phyloP scores from a whole-genome alignment of 2,329 filamentous ascomycete species.

The Colletotrichum destructivum region DNA sequence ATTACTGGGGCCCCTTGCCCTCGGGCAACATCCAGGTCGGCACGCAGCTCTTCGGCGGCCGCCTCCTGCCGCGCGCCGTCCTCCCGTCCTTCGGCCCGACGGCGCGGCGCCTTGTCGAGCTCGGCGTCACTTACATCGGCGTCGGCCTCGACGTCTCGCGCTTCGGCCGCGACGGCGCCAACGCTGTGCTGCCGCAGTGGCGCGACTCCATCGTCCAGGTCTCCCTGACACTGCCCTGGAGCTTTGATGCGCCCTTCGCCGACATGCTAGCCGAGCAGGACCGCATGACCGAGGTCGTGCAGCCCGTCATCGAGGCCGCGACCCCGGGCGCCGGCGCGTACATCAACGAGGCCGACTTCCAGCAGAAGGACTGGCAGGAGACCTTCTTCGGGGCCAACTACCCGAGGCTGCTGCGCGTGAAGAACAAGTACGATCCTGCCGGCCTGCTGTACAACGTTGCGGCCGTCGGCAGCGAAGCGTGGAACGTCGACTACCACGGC shows the following conservation, averaged over 20 bases:
- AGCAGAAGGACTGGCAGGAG: constrained; percentile 50
- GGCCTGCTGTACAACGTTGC: constrained; percentile 49
- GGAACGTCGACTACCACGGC: constrained; percentile 43
- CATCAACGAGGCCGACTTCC: constrained; percentile 52
- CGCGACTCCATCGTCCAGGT: constrained; percentile 53
- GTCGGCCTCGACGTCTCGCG: constrained; percentile 37
- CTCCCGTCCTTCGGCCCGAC: constrained; percentile 34
- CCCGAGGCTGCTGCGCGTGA: constrained; percentile 47
- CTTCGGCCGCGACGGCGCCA: constrained; percentile 42
- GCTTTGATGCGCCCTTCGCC: constrained; percentile 28
- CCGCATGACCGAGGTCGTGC: constrained; percentile 50
- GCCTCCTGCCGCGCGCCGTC: constrained; percentile 50
- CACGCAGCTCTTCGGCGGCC: constrained; percentile 50
- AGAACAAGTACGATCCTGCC: constrained; percentile 52
- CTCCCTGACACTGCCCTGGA: constrained; percentile 45
- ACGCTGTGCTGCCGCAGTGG: constrained; percentile 60
- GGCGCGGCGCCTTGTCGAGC: constrained; percentile 28
- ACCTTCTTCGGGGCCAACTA: constrained; percentile 52
- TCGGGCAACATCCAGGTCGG: constrained; percentile 49
- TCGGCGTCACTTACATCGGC: constrained; percentile 38
- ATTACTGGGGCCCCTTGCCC: constrained; percentile 44
- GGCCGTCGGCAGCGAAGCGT: constrained; percentile 50
- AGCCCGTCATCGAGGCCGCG: constrained; percentile 50
- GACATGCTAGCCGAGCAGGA: constrained; percentile 39
- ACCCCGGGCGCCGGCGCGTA: constrained; percentile 49